Evolutionary conservation across 1,284 basidiomycete genomes (phyloP).

Genomic region (Ganoderma leucocontextum): DNA sequence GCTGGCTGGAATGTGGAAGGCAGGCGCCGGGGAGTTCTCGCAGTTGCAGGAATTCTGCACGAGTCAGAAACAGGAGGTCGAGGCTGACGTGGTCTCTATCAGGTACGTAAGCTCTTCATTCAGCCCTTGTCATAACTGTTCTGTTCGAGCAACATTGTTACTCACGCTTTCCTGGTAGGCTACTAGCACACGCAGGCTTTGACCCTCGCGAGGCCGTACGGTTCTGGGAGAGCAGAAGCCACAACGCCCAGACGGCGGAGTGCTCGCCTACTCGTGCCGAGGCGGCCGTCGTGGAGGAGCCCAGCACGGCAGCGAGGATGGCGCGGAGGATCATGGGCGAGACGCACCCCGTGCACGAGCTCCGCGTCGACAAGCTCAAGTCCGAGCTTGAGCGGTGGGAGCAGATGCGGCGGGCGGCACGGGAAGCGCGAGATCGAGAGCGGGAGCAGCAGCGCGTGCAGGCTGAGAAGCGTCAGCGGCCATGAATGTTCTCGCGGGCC

Average conservation of each 20-base stretch:
- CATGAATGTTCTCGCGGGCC: not conserved
- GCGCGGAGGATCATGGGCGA: slow-evolving; percentile 47
- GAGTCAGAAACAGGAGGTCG: slow-evolving; percentile 81
- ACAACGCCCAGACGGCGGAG: slow-evolving; percentile 43
- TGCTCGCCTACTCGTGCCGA: slow-evolving; percentile 48
- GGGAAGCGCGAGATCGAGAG: slow-evolving; percentile 27
- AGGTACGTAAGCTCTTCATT: slow-evolving; percentile 53
- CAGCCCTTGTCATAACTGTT: not conserved
- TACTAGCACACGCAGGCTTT: slow-evolving; percentile 89
- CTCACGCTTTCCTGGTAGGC: slow-evolving; percentile 46
- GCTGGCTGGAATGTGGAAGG: slow-evolving; percentile 79
- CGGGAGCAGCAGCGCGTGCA: slow-evolving; percentile 16
- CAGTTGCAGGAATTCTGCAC: slow-evolving; percentile 77
- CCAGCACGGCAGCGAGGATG: slow-evolving; percentile 25
- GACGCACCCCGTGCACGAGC: slow-evolving; percentile 70
- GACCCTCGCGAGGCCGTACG: slow-evolving; percentile 78
- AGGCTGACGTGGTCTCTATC: slow-evolving; percentile 89
- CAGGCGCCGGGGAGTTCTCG: slow-evolving; percentile 76
- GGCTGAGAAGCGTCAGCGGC: slow-evolving; percentile 1
- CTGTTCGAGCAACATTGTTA: not conserved
- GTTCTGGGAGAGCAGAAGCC: slow-evolving; percentile 73
- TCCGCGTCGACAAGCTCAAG: slow-evolving; percentile 64
- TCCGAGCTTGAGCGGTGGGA: slow-evolving; percentile 77
- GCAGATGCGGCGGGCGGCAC: slow-evolving; percentile 48
- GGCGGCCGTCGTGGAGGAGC: slow-evolving; percentile 14